phyloP scores from a whole-genome alignment of 2,329 filamentous ascomycete genomes.

The Fusarium sp. region DNA sequence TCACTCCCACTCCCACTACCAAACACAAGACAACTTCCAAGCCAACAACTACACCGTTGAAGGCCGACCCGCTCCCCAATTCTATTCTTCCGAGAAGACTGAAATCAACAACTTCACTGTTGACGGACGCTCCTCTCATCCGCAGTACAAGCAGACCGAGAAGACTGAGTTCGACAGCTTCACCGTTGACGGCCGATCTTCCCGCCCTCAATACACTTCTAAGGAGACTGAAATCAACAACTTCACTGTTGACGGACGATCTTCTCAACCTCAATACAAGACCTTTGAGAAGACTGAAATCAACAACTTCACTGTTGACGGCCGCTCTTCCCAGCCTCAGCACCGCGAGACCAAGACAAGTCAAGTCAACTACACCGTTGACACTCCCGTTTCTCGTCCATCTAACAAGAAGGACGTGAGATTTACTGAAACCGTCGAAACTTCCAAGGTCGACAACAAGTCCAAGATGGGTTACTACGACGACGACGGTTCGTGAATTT shows the following conservation, averaged over 20 bases:
- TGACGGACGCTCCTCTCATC: constrained; percentile 42
- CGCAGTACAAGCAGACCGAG: constrained; percentile 34
- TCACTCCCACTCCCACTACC: constrained; percentile 53
- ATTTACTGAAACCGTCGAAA: constrained; percentile 75
- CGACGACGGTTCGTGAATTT: constrained; percentile 66
- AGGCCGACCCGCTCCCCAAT: constrained; percentile 41
- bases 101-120: constrained; percentile 50
- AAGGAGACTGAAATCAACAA: constrained; percentile 48
- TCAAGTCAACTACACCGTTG: constrained; percentile 49
- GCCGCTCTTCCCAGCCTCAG: constrained; percentile 39
- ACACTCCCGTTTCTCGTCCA: constrained; percentile 57
- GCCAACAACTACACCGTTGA: constrained; percentile 46
- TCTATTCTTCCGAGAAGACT: constrained; percentile 43
- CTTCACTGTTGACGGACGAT: constrained; percentile 49
- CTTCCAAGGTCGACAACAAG: constrained; percentile 61
- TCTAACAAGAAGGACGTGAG: constrained; percentile 69
- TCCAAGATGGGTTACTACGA: constrained; percentile 76
- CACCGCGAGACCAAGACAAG: constrained; percentile 40
- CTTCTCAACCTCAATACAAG: constrained; percentile 35
- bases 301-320: constrained; percentile 51
- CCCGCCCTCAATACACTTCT: constrained; percentile 37
- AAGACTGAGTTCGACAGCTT: constrained; percentile 39
- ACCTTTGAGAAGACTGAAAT: constrained; percentile 45
- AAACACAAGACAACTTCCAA: constrained; percentile 40
- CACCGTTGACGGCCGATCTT: constrained; percentile 36